Evolutionary conservation across 768 basidiomycete genomes (phyloP).

Genomic region (Trametes cinnabarina): DNA sequence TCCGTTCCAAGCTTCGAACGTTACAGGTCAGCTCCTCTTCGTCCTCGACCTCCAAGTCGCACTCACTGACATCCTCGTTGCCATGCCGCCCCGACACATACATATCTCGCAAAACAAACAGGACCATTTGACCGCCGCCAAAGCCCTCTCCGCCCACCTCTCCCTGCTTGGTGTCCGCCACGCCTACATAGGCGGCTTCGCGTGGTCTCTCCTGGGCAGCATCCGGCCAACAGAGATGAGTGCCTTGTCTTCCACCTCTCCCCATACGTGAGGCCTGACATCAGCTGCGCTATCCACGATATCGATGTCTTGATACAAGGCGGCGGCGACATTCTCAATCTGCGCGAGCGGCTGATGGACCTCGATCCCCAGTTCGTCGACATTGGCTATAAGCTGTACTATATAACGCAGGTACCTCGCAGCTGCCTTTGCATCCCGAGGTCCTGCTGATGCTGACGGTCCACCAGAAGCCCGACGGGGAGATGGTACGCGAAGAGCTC

Average conservation of each 20-base stretch:
- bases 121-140: slow-evolving; percentile 8
- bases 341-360: not conserved
- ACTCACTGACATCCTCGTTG: no score
- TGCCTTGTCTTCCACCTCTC: not conserved
- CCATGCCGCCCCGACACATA: not conserved
- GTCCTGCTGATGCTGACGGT: not conserved
- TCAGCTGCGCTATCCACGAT: not conserved
- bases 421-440: no score
- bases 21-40: no score
- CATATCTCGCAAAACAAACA: not conserved
- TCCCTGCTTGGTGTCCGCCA: not conserved
- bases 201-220: slow-evolving; percentile 13
- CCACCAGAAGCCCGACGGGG: not conserved
- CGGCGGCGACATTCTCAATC: not conserved
- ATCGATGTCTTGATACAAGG: slow-evolving; percentile 11
- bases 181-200: slow-evolving; percentile 16
- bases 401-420: not conserved
- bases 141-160: slow-evolving; percentile 4
- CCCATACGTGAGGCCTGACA: not conserved
- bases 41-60: no score
- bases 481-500: not conserved
- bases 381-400: not conserved
- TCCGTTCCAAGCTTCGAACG: no score
- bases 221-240: slow-evolving; percentile 9
- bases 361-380: slow-evolving; percentile 5